A percentile compares a stretch with the other conserved stretches of the same genome.
These are phyloP conservation scores for Penicillium sp. DNA, from an alignment of 2,329 filamentous ascomycete genomes.

Conservation along the genomic window DNA sequence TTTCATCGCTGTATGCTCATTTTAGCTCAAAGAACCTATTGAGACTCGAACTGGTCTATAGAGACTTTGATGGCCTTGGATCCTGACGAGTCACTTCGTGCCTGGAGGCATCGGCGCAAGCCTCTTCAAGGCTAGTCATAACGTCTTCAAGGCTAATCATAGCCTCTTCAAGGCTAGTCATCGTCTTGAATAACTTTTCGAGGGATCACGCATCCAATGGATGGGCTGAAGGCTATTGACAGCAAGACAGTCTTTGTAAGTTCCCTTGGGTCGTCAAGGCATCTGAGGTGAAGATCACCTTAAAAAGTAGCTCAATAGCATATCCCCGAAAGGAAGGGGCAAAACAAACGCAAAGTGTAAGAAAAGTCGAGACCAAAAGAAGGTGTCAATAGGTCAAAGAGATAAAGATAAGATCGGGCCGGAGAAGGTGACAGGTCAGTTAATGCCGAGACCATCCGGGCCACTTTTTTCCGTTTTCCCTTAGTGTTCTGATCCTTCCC, in stretches of 20 bases:
- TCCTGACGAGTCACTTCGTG: neutral
- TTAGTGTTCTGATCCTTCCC: slow-evolving; percentile 14
- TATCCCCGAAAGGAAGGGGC: neutral
- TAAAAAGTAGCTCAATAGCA: slow-evolving; percentile 3
- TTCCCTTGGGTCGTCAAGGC: neutral
- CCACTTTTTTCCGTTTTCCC: slow-evolving; percentile 30
- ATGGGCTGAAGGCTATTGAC: neutral
- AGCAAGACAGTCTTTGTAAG: neutral
- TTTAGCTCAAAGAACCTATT: slow-evolving; percentile 4
- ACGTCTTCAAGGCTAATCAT: neutral
- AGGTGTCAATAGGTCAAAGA: slow-evolving; percentile 1
- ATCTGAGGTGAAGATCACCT: neutral
- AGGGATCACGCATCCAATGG: neutral
- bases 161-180: neutral
- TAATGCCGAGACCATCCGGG: slow-evolving; percentile 34
- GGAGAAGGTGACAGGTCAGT: slow-evolving; percentile 10
- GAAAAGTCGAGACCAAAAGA: neutral
- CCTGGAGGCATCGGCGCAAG: neutral
- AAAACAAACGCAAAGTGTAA: neutral
- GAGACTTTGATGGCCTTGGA: neutral
- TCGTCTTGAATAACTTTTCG: neutral
- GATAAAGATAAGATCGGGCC: slow-evolving; percentile 22
- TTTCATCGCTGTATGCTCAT: neutral
- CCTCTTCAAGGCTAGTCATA: neutral
- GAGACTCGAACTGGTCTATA: slow-evolving; percentile 7